phyloP scores from a whole-genome alignment of 1,284 basidiomycete genomes.

The Sphaerobolus stellatus region DNA sequence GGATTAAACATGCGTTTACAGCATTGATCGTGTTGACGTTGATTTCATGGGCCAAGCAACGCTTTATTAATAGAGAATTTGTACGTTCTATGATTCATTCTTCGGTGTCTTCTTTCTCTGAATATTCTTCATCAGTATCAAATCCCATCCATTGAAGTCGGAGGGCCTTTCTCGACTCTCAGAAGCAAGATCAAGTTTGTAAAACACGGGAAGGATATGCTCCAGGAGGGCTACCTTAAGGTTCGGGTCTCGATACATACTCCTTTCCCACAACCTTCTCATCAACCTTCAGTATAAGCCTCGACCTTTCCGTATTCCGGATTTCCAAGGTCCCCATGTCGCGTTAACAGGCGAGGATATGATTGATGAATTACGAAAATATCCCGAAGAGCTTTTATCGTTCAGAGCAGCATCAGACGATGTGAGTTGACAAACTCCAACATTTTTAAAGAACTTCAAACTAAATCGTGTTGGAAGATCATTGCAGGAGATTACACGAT shows the following conservation, averaged over 20 bases:
- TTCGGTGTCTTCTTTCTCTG: too few relatives aligned
- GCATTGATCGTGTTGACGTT: too few relatives aligned
- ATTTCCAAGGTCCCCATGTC: background rate
- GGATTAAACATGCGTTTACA: too few relatives aligned
- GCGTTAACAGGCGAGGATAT: slow-evolving; percentile 7
- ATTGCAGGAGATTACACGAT: slow-evolving; percentile 7
- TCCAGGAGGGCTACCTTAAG: background rate
- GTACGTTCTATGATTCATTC: too few relatives aligned
- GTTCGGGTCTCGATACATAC: background rate
- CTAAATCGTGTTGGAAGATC: background rate
- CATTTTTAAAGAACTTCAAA: background rate
- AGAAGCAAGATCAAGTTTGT: background rate
- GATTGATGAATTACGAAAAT: slow-evolving; percentile 38
- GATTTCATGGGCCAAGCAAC: too few relatives aligned
- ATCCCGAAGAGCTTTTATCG: slow-evolving; percentile 39
- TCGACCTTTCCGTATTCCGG: background rate
- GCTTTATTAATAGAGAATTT: too few relatives aligned
- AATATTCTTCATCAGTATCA: too few relatives aligned
- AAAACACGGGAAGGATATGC: background rate
- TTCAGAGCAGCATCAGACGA: slow-evolving; percentile 28
- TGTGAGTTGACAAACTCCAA: background rate
- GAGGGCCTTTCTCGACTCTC: too few relatives aligned
- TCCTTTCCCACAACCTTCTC: background rate
- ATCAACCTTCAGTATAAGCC: background rate
- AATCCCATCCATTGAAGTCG: too few relatives aligned